A percentile compares a stretch with the other conserved stretches of the same genome.
phyloP scores from a whole-genome alignment of 768 basidiomycete genomes.

The Boletus edulis region DNA sequence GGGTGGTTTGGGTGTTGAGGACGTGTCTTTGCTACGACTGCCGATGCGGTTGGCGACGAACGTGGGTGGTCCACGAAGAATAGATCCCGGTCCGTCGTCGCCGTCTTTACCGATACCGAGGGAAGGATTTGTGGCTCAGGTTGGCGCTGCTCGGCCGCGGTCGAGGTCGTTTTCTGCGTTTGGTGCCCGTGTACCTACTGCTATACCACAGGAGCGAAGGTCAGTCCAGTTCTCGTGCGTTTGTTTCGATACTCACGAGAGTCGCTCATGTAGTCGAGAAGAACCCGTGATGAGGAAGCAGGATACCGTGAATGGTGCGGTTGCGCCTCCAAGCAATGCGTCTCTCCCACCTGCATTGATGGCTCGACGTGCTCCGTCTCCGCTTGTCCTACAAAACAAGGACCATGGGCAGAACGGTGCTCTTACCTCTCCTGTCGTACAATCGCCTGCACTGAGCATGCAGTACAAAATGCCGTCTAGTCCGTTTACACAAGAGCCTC shows the following conservation, averaged over 20 bases:
- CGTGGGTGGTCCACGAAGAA: background rate
- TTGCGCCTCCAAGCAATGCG: conserved; percentile 1
- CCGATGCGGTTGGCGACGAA: conserved; percentile 18
- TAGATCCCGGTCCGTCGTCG: background rate
- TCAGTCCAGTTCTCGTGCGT: background rate
- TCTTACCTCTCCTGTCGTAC: conserved; percentile 11
- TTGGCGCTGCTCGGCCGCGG: conserved; percentile 46
- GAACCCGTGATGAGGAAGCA: conserved; percentile 18
- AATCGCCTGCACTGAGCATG: conserved; percentile 39
- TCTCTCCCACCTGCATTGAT: conserved; percentile 22
- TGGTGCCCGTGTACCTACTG: conserved; percentile 33
- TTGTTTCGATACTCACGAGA: background rate
- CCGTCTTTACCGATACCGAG: conserved; percentile 41
- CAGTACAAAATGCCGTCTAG: conserved; percentile 34
- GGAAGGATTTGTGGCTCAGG: conserved; percentile 63
- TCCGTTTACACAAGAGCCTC: conserved; percentile 32
- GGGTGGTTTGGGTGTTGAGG: background rate
- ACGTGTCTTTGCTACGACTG: conserved; percentile 5
- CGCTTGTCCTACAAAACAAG: conserved; percentile 14
- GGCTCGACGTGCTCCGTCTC: conserved; percentile 16
- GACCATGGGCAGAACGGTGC: conserved; percentile 1
- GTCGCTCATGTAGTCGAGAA: conserved; percentile 17
- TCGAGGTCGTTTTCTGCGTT: conserved; percentile 80
- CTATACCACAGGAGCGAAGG: conserved; percentile 12
- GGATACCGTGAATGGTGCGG: background rate